Evolutionary conservation across 1,139 yeast species (phyloP).

Genomic region (Scheffersomyces parashehatae): DNA sequence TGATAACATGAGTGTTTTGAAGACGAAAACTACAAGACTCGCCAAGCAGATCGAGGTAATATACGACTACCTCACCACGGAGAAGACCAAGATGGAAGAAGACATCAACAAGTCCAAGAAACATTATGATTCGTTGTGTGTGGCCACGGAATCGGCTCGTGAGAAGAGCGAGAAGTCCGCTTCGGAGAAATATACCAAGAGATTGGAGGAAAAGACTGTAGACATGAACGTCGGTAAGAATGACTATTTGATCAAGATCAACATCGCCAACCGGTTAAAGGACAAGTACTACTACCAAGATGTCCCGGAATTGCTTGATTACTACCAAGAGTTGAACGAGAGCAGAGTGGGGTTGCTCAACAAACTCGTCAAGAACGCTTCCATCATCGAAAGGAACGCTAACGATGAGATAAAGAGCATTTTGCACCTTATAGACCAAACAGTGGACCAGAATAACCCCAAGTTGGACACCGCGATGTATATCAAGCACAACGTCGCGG

Average conservation of each 20-base stretch:
- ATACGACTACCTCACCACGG: conserved; percentile 56
- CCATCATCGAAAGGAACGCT: conserved; percentile 60
- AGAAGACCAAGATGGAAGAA: conserved; percentile 61
- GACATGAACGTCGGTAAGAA: conserved; percentile 90
- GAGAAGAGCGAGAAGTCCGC: conserved; percentile 62
- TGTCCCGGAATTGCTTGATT: conserved; percentile 85
- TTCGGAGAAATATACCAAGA: conserved; percentile 59
- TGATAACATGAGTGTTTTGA: conserved; percentile 59
- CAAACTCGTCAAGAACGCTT: conserved; percentile 65
- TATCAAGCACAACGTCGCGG: conserved; percentile 74
- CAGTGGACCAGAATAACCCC: conserved; percentile 73
- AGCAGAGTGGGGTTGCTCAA: conserved; percentile 73
- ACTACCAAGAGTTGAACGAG: conserved; percentile 83
- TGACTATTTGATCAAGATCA: conserved; percentile 75
- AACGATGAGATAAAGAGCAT: conserved; percentile 54
- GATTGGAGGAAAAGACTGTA: conserved; percentile 60
- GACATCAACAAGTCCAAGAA: conserved; percentile 72
- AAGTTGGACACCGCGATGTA: conserved; percentile 85
- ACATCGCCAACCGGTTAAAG: conserved; percentile 84
- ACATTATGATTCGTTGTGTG: conserved; percentile 77
- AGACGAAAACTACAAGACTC: conserved; percentile 54
- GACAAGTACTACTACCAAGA: conserved; percentile 94
- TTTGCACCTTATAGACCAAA: conserved; percentile 53
- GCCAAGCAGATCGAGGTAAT: conserved; percentile 58
- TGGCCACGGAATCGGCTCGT: conserved; percentile 77